Evolutionary conservation across 306 rosid genomes (phyloP), one percentile per base, ranked within the genome.

Genomic region (Lathyrus aphaca): DNA sequence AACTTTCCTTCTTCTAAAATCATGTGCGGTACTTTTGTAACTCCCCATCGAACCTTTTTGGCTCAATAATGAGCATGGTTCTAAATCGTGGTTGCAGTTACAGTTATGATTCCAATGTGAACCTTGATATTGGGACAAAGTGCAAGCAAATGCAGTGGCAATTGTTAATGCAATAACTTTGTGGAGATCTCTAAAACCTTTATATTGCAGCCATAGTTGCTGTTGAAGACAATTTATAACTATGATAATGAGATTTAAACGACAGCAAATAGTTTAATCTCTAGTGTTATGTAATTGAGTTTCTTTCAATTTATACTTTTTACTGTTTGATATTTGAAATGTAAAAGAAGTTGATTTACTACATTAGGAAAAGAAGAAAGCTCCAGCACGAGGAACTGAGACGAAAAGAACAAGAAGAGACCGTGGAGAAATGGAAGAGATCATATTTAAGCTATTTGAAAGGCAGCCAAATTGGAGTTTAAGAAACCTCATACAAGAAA

Each of bases 361-460:
- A 77, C 54, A 79, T 55, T 66, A 87, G 97, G 96, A 89, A 15
- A 92, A 89, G 89, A 92, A 84, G 92, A 92, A 82, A 77, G 5
- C 79, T 60, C 79, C 82, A 12, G 70, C 77, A 3, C 84, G 82
- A 82, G 79, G 75, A 77, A 77, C 88, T 10, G 93, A 90, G 5
- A 77, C 48, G 46, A 90, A 85, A 82, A 82, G 98, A 85, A 82
- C 87, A 64, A 92, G 98, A 83, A 86, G 86, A 82, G 91, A 88
- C 59, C 95, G 89, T 5, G 83, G 89, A 27, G 95, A 92, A 79
- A 81, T 92, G 96, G 98, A 92, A 81, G 87, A 83, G 62, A 85
- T 90, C 38, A 79, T 92, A 79, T 88, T 92, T 67, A 92, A 85
- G 82, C 88, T 90, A 55, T 90, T 92, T 78, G 98, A 92, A 71